A percentile compares a stretch with the other conserved stretches of the same genome.
phyloP scores from a whole-genome alignment of 768 basidiomycete species.

The Leccinum boreale region DNA sequence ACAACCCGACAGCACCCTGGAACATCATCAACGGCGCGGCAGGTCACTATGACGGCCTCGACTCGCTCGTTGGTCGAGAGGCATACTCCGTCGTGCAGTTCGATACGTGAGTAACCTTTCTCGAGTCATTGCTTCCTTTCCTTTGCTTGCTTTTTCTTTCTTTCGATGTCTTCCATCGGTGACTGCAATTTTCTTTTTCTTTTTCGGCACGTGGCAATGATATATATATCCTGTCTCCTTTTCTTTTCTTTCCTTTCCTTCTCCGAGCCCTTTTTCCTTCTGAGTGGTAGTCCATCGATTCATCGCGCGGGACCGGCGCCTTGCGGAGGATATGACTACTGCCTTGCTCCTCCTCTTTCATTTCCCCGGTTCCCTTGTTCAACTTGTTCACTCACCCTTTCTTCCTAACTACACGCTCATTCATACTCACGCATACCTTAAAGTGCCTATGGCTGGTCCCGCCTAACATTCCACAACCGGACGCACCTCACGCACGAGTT shows the following conservation, averaged over 20 bases:
- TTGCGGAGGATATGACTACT: no score
- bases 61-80: not conserved
- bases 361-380: not conserved
- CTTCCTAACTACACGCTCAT: no score
- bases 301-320: no score
- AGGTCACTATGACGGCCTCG: slow-evolving; percentile 29
- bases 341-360: not conserved
- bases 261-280: no score
- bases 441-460: slow-evolving; percentile 27
- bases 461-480: slow-evolving; percentile 28
- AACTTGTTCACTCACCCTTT: not conserved
- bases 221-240: no score
- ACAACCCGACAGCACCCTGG: slow-evolving; percentile 26
- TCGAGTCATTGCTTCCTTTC: not conserved
- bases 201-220: no score
- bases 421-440: not conserved
- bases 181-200: not conserved
- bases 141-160: not conserved
- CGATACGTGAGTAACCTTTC: slow-evolving; percentile 11
- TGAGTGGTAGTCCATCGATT: no score
- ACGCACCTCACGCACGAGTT: slow-evolving; percentile 31
- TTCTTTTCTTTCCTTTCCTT: no score
- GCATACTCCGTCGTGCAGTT: slow-evolving; percentile 10
- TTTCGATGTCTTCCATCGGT: no score
- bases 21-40: slow-evolving; percentile 27